Evolutionary conservation across 345 rosid species (phyloP).

Genomic region (Hibiscus mutabilis): DNA sequence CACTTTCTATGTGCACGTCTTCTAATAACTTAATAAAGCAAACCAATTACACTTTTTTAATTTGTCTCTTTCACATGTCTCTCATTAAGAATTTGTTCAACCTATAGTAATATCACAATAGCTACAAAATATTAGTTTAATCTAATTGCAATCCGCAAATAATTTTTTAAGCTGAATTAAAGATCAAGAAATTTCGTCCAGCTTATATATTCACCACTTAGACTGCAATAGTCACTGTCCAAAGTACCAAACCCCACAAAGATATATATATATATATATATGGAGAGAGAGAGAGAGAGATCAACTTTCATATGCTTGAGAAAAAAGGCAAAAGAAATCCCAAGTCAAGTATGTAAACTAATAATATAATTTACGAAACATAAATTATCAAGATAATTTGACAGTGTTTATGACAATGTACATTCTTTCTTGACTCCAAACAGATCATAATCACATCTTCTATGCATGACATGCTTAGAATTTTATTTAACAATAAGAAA

Average conservation of each 20-base stretch:
- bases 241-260: not conserved
- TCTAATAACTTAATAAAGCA: not conserved
- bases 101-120: slow-evolving; percentile 1
- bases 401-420: slow-evolving; percentile 3
- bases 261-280: not conserved
- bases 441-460: not conserved
- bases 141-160: not conserved
- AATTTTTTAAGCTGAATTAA: not conserved
- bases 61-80: too few relatives aligned
- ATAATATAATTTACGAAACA: not conserved
- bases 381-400: not conserved
- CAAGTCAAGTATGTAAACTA: not conserved
- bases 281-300: not conserved
- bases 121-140: not conserved
- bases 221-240: not conserved
- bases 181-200: not conserved
- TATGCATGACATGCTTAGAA: not conserved
- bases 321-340: slow-evolving; percentile 1
- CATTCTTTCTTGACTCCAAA: not conserved
- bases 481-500: slow-evolving; percentile 10
- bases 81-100: not conserved
- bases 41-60: too few relatives aligned
- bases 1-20: not conserved
- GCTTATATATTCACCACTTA: not conserved
- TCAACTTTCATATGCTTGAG: not conserved